Evolutionary conservation across 1,139 yeast genomes (phyloP).

Genomic region (Nematodospora anomalae): DNA sequence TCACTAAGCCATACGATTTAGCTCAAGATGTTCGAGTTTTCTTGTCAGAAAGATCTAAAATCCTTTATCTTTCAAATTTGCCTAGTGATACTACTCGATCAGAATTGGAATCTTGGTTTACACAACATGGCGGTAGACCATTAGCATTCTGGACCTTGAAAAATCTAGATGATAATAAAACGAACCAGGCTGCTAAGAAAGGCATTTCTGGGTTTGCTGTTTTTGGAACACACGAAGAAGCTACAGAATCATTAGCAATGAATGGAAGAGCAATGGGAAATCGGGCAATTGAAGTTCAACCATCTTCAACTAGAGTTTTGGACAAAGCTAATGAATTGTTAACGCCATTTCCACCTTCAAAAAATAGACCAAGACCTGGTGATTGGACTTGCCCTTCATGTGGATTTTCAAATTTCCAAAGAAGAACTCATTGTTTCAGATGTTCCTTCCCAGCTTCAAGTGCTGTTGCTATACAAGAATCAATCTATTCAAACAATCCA

Average conservation of each 20-base stretch:
- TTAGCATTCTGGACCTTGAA: slow-evolving; percentile 88
- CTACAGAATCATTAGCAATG: slow-evolving; percentile 70
- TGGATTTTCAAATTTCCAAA: slow-evolving; percentile 92
- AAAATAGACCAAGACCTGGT: slow-evolving; percentile 92
- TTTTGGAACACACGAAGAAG: slow-evolving; percentile 83
- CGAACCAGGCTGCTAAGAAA: slow-evolving; percentile 17
- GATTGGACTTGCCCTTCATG: slow-evolving; percentile 98
- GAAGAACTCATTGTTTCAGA: slow-evolving; percentile 91
- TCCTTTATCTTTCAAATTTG: slow-evolving; percentile 73
- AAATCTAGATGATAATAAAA: slow-evolving; percentile 40
- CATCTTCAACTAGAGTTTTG: slow-evolving; percentile 74
- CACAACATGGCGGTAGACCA: slow-evolving; percentile 83
- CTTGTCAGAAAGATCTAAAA: slow-evolving; percentile 69
- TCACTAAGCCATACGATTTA: slow-evolving; percentile 73
- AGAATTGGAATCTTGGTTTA: slow-evolving; percentile 89
- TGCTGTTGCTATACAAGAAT: slow-evolving; percentile 64
- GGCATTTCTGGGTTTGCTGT: slow-evolving; percentile 77
- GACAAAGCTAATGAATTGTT: slow-evolving; percentile 81
- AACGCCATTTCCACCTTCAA: slow-evolving; percentile 83
- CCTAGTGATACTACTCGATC: slow-evolving; percentile 87
- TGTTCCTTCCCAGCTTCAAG: slow-evolving; percentile 87
- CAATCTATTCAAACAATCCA: slow-evolving; percentile 21
- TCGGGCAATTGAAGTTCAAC: slow-evolving; percentile 78
- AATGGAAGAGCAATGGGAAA: slow-evolving; percentile 80
- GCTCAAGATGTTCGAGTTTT: slow-evolving; percentile 70